Percentiles rank a stretch among this genome's conserved stretches.
Conservation (phyloP, 2,329 filamentous ascomycete species). For the Colletotrichum sp. region DNA sequence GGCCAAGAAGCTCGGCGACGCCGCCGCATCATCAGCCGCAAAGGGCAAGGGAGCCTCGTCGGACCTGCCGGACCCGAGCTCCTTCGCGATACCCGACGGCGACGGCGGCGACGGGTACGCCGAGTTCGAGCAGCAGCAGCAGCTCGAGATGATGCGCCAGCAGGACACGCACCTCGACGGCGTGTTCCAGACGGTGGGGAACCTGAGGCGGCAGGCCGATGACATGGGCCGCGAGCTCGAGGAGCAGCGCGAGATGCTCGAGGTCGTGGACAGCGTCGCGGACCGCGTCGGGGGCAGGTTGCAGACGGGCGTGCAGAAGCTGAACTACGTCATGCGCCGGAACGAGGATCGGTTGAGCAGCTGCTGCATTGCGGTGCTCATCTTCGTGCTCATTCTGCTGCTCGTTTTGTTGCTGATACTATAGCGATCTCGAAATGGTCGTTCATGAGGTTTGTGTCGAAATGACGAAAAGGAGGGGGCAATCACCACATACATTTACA, state of each 20-base stretch:
- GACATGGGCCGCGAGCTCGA: slow-evolving; percentile 97
- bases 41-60: slow-evolving; percentile 36
- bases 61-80: slow-evolving; percentile 59
- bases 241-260: slow-evolving; percentile 89
- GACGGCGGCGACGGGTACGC: slow-evolving; percentile 65
- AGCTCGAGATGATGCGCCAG: slow-evolving; percentile 89
- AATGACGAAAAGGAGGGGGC: background rate
- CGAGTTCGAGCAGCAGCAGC: slow-evolving; percentile 89
- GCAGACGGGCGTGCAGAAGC: slow-evolving; percentile 84
- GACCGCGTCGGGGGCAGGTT: slow-evolving; percentile 88
- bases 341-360: slow-evolving; percentile 91
- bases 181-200: slow-evolving; percentile 92
- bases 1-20: slow-evolving; percentile 57
- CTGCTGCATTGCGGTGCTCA: slow-evolving; percentile 89
- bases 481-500: background rate
- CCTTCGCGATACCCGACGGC: slow-evolving; percentile 64
- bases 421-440: slow-evolving; percentile 34
- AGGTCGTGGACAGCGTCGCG: slow-evolving; percentile 82
- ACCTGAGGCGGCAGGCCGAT: slow-evolving; percentile 86
- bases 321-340: slow-evolving; percentile 81
- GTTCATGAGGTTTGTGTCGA: background rate
- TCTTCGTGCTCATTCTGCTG: slow-evolving; percentile 86
- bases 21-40: slow-evolving; percentile 19
- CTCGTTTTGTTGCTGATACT: slow-evolving; percentile 77
- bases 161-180: slow-evolving; percentile 93